These are phyloP conservation scores for Bromus sterilis DNA, from an alignment of 176 grass and related monocot genomes.

Conservation along the genomic window DNA sequence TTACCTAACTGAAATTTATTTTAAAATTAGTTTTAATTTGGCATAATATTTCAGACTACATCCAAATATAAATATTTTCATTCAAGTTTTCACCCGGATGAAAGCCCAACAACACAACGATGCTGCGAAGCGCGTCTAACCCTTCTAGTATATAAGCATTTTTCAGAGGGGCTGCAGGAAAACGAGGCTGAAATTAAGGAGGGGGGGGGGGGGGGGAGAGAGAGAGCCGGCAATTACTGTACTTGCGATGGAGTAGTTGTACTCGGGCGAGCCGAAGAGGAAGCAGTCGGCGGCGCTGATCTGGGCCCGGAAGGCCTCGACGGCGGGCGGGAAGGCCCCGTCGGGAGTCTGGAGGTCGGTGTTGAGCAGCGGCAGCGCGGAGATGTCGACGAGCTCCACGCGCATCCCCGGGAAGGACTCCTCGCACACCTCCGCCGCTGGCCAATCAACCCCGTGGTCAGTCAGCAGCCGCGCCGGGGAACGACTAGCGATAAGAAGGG, in stretches of 20 bases:
- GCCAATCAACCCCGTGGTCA: background rate
- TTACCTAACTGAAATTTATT: too few species aligned
- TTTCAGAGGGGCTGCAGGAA: too few species aligned
- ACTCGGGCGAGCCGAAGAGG: conserved; percentile 71
- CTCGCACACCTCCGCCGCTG: conserved; percentile 52
- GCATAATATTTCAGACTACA: too few species aligned
- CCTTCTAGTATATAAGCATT: too few species aligned
- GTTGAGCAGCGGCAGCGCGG: conserved; percentile 57
- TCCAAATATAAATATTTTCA: too few species aligned
- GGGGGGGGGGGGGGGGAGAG: too few species aligned
- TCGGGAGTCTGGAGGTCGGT: conserved; percentile 60
- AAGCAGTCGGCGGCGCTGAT: conserved; percentile 50
- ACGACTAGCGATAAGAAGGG: background rate
- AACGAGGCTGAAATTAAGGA: background rate
- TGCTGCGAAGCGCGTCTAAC: too few species aligned
- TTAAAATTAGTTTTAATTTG: too few species aligned
- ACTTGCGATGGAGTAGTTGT: conserved; percentile 84
- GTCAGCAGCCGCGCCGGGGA: too few species aligned
- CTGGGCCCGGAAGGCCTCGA: conserved; percentile 61
- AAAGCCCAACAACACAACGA: too few species aligned
- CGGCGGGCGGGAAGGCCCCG: conserved; percentile 38
- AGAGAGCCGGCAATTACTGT: too few species aligned
- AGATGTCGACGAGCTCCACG: conserved; percentile 61
- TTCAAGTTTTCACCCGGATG: too few species aligned
- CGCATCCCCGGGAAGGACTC: conserved; percentile 50